Conservation (phyloP, 306 rosid species). For the Citrullus mucosospermus region DNA sequence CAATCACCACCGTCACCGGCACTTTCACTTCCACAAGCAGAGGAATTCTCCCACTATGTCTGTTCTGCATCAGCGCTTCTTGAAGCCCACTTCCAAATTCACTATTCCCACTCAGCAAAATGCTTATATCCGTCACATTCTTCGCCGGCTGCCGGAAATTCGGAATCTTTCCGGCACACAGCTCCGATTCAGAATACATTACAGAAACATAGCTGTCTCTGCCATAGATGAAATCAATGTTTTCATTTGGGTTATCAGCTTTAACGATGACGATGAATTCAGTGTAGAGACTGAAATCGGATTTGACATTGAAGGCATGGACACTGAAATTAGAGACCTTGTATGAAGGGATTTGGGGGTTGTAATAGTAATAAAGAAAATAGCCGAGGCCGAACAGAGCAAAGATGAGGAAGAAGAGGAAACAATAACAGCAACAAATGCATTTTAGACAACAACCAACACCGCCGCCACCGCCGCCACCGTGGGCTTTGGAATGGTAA, state of each 20-base stretch:
- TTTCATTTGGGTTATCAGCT: constrained; percentile 2
- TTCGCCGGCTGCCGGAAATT: constrained; percentile 23
- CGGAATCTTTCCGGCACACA: constrained; percentile 19
- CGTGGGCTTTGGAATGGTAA: constrained; percentile 1
- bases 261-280: constrained; percentile 4
- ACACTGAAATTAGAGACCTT: background rate
- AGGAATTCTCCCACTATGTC: constrained; percentile 16
- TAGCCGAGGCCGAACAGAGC: background rate
- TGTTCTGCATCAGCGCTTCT: background rate
- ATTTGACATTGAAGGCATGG: background rate
- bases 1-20: constrained; percentile 23
- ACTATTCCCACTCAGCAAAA: constrained; percentile 23
- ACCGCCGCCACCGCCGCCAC: background rate
- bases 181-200: background rate
- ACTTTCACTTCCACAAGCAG: constrained; percentile 19
- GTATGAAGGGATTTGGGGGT: constrained; percentile 9
- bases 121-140: constrained; percentile 12
- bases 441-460: background rate
- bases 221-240: constrained; percentile 4
- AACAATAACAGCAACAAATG: background rate
- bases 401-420: background rate
- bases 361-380: background rate
- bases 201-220: constrained; percentile 6
- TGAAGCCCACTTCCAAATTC: constrained; percentile 11
- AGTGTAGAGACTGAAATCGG: constrained; percentile 1